phyloP scores from a whole-genome alignment of 306 rosid genomes.

The Acmispon strigosus region DNA sequence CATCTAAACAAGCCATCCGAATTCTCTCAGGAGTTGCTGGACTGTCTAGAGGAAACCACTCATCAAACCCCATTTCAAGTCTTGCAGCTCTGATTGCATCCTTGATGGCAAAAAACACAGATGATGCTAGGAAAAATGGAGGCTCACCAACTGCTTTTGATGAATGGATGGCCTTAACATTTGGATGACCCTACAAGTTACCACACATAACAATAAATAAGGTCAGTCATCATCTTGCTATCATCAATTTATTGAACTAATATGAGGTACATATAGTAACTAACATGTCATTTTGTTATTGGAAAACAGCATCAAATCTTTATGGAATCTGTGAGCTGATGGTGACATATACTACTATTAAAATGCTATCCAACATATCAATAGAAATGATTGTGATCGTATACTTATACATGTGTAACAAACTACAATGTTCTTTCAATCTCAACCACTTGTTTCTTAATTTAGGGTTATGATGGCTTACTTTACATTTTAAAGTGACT shows the following conservation, averaged over 20 bases:
- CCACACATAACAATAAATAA: background rate
- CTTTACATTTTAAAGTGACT: no score
- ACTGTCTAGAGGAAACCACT: conserved; percentile 92
- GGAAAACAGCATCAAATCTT: background rate
- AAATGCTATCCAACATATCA: background rate
- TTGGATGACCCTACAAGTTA: conserved; percentile 77
- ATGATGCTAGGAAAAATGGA: conserved; percentile 88
- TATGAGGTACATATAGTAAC: background rate
- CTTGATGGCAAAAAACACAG: conserved; percentile 75
- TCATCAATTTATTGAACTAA: background rate
- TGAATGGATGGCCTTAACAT: conserved; percentile 86
- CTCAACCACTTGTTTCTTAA: no score
- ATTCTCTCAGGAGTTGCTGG: conserved; percentile 96
- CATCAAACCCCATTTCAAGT: conserved; percentile 49
- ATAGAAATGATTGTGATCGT: background rate
- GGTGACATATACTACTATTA: background rate
- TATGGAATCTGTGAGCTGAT: background rate
- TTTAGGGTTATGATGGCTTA: no score
- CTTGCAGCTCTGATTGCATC: conserved; percentile 81
- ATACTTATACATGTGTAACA: no score
- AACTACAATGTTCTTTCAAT: no score
- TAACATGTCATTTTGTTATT: background rate
- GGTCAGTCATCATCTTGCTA: background rate
- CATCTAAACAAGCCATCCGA: conserved; percentile 88
- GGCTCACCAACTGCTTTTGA: conserved; percentile 99